phyloP scores from a whole-genome alignment of 306 rosid genomes.

The Cicer judaicum region DNA sequence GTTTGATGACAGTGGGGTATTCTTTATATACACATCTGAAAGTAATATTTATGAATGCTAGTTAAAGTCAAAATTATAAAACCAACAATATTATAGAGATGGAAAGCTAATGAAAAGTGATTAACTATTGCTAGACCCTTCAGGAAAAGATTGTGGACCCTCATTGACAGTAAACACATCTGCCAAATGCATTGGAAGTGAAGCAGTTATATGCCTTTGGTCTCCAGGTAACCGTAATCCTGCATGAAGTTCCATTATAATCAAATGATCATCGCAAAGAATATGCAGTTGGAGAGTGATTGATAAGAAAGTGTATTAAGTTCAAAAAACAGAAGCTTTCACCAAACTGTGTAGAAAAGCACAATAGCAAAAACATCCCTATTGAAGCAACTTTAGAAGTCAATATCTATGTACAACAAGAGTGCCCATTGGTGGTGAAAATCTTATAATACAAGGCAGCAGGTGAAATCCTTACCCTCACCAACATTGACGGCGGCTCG shows the following conservation, averaged over 20 bases:
- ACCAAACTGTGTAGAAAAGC: not conserved
- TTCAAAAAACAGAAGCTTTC: conserved; percentile 16
- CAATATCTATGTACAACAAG: not conserved
- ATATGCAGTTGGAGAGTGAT: not conserved
- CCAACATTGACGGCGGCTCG: conserved; percentile 89
- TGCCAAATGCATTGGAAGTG: conserved; percentile 86
- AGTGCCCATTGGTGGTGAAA: not conserved
- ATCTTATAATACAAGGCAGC: not conserved
- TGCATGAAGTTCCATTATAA: conserved; percentile 47
- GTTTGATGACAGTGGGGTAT: conserved; percentile 52
- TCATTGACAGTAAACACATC: conserved; percentile 72
- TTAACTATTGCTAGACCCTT: conserved; percentile 59
- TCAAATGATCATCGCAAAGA: conserved; percentile 30
- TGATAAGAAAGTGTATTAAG: conserved; percentile 17
- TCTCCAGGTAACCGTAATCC: conserved; percentile 74
- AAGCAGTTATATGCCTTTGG: conserved; percentile 76
- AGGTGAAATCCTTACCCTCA: conserved; percentile 56
- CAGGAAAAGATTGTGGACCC: conserved; percentile 63
- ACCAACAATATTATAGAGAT: conserved; percentile 28
- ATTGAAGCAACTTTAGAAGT: not conserved
- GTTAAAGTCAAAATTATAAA: conserved; percentile 12
- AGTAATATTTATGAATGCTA: conserved; percentile 38
- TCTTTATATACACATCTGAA: conserved; percentile 74
- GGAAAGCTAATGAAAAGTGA: conserved; percentile 37
- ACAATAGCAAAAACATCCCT: not conserved